Percentiles rank a stretch among this genome's conserved stretches.
phyloP scores from a whole-genome alignment of 345 rosid genomes.

The Xanthoceras sorbifolium region DNA sequence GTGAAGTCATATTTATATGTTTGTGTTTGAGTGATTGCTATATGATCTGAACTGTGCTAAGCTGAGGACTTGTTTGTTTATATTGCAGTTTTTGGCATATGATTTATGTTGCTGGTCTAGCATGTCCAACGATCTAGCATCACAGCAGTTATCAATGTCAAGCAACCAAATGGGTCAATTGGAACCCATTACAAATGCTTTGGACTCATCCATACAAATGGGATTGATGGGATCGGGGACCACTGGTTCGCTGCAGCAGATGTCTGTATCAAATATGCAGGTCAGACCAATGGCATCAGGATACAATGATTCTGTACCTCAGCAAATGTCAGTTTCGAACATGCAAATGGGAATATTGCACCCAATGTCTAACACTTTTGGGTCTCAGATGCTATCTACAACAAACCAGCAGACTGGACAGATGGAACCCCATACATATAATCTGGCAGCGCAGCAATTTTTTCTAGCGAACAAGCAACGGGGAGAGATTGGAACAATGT shows the following conservation, averaged over 20 bases:
- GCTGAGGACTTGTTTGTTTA: constrained; percentile 8
- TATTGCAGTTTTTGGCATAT: constrained; percentile 28
- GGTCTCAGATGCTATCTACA: constrained; percentile 23
- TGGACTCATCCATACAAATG: constrained; percentile 44
- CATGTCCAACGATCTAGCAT: constrained; percentile 59
- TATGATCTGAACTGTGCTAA: not conserved
- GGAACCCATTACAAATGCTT: constrained; percentile 38
- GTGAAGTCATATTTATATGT: not conserved
- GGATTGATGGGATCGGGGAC: constrained; percentile 35
- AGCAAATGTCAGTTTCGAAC: constrained; percentile 28
- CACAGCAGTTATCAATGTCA: constrained; percentile 44
- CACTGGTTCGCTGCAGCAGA: constrained; percentile 29
- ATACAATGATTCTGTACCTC: constrained; percentile 27
- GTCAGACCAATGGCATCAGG: constrained; percentile 36
- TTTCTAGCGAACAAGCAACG: constrained; percentile 29
- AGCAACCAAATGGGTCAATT: constrained; percentile 46
- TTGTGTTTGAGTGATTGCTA: not conserved
- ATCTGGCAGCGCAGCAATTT: constrained; percentile 31
- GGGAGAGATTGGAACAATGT: constrained; percentile 35
- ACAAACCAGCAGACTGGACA: constrained; percentile 31
- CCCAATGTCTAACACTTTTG: constrained; percentile 17
- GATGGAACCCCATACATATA: constrained; percentile 26
- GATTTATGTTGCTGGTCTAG: constrained; percentile 25
- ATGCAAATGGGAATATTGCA: constrained; percentile 27
- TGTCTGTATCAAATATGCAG: constrained; percentile 32